phyloP scores from a whole-genome alignment of 2,329 filamentous ascomycete genomes.

The Calycina herbarum region DNA sequence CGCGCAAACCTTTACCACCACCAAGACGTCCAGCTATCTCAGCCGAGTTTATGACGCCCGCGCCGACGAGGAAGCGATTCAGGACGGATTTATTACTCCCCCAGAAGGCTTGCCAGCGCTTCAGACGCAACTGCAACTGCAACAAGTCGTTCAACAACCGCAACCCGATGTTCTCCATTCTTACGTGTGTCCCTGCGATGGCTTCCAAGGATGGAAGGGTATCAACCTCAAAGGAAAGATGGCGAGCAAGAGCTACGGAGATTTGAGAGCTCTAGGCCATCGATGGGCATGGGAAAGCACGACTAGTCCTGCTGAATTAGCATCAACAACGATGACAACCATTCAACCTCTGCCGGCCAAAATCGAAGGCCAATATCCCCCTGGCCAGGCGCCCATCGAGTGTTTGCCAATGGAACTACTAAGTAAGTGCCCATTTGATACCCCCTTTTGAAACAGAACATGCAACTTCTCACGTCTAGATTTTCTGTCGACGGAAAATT shows the following conservation, averaged over 20 bases:
- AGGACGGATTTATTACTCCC: constrained; percentile 41
- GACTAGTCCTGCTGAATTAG: neutral
- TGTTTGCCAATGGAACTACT: constrained; percentile 69
- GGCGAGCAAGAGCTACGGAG: constrained; percentile 61
- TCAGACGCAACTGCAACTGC: constrained; percentile 35
- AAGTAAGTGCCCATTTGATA: constrained; percentile 50
- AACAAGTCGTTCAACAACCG: neutral
- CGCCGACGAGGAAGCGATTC: constrained; percentile 50
- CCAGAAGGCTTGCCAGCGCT: constrained; percentile 21
- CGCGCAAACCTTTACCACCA: constrained; percentile 62
- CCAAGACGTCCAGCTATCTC: constrained; percentile 61
- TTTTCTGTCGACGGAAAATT: constrained; percentile 10
- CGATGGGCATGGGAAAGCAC: constrained; percentile 49
- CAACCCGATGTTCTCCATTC: constrained; percentile 58
- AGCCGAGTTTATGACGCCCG: constrained; percentile 33
- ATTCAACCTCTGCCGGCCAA: constrained; percentile 6
- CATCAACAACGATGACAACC: neutral
- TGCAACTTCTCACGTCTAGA: constrained; percentile 11
- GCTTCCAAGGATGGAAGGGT: constrained; percentile 63
- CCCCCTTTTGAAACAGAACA: constrained; percentile 3
- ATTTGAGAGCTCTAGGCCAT: constrained; percentile 56
- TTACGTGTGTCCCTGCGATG: constrained; percentile 57
- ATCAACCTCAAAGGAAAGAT: constrained; percentile 56
- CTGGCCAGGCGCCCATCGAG: constrained; percentile 62
- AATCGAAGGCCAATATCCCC: constrained; percentile 35